Conservation (phyloP, 805 yeast species). For the Candida easanensis region DNA sequence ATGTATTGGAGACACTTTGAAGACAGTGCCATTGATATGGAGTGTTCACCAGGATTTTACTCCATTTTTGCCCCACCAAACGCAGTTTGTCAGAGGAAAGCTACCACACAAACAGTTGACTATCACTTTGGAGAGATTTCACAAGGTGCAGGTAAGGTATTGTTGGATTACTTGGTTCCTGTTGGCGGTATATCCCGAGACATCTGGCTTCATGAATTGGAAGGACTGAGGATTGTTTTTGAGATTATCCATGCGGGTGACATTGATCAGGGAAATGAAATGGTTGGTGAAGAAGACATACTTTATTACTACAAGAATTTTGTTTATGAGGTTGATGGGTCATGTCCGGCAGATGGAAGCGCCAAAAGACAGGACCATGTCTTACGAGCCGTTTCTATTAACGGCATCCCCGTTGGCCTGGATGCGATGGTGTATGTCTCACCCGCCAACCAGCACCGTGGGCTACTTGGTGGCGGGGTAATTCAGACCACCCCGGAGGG, state of each 20-base stretch:
- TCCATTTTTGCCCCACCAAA: slow-evolving; percentile 3
- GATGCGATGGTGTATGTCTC: slow-evolving; percentile 13
- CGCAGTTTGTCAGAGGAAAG: slow-evolving; percentile 13
- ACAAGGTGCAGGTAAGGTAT: neutral
- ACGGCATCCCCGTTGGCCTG: slow-evolving; percentile 19
- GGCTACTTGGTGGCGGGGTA: slow-evolving; percentile 3
- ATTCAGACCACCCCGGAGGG: slow-evolving; percentile 7
- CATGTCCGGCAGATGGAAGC: slow-evolving; percentile 13
- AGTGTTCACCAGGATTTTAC: slow-evolving; percentile 15
- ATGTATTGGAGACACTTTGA: slow-evolving; percentile 15
- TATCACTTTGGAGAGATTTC: slow-evolving; percentile 16
- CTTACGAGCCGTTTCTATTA: slow-evolving; percentile 19
- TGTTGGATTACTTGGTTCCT: neutral
- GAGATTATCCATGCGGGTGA: slow-evolving; percentile 42
- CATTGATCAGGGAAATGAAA: slow-evolving; percentile 38
- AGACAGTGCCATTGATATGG: slow-evolving; percentile 6
- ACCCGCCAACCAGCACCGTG: neutral
- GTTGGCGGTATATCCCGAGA: neutral
- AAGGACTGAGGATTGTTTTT: slow-evolving; percentile 38
- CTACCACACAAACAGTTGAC: slow-evolving; percentile 11
- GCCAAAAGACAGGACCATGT: slow-evolving; percentile 14
- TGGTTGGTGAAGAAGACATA: neutral
- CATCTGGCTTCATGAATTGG: slow-evolving; percentile 26
- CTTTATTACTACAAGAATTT: slow-evolving; percentile 2
- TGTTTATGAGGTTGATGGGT: slow-evolving; percentile 10